Base-by-base conservation (phyloP, 352 stramenopile species). In the Stephanocyclus meneghinianus region DNA sequence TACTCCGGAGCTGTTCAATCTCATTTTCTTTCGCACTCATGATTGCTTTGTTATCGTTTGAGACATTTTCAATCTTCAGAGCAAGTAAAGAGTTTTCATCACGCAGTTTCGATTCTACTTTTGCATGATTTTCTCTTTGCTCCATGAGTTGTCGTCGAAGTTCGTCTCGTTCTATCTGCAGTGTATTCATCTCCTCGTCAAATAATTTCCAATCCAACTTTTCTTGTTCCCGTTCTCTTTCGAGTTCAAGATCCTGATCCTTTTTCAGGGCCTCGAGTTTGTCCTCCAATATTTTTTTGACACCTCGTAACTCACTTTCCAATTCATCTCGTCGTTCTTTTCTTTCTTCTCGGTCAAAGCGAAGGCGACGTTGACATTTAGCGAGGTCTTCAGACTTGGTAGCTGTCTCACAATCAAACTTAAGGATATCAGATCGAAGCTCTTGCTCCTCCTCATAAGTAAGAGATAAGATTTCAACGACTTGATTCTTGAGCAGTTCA, bases 271-370 rank as follows among this genome's bases (percentile, higher is more conserved):
- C 30, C 40, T 48, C 1, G 26, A 64, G 26, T 48, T 71, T 77
- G 4, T 70, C 60, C 21, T 71, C 9, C 10, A 77, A 60, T 29
- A 45, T 44, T 3, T 8, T 65, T 9, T 53, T 71, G 2, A 78
- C 26, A 15, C 42, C 51, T 16, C 3, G 30, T n/a, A 78, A 42
- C 51, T 72, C 61, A 42, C 50, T 26, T 16, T 71, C 50, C 61
- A 78, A 71, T 26, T 78, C 71, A 15, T 53, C 16, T 30, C 51
- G 60, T 51, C 71, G 15, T 45, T 78, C 61, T 45, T 78, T 40
- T 56, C 51, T 32, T 29, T 56, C 61, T 53, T 78, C 61, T 40
- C 70, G 48, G 18, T n/a, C 44, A 40, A 0, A 15, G 29, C 16
- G 9, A n/a, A 78, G 53, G 40, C 40, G 61, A 68, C 42, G 13